Evolutionary conservation across 352 stramenopile species (phyloP).

Genomic region (Pythium brachiatum): DNA sequence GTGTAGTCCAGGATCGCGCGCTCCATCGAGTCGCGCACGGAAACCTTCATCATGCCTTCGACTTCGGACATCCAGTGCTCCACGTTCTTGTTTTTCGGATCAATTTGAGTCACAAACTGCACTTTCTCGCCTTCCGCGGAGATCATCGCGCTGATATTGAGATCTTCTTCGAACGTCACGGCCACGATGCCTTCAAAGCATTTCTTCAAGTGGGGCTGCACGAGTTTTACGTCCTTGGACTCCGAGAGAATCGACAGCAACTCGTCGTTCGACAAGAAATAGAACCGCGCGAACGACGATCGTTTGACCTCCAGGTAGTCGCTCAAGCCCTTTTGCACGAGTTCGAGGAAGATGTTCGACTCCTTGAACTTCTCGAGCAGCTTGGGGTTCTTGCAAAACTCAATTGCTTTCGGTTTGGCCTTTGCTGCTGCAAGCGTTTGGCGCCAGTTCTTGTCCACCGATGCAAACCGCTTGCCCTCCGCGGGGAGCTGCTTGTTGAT

Average conservation of each 20-base stretch:
- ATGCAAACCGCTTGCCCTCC: constrained; percentile 93
- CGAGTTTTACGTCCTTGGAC: constrained; percentile 91
- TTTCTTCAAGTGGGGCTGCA: constrained; percentile 94
- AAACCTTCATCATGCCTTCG: constrained; percentile 92
- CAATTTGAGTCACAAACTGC: constrained; percentile 72
- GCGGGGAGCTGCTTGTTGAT: constrained; percentile 96
- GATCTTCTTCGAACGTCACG: constrained; percentile 84
- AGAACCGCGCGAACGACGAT: constrained; percentile 91
- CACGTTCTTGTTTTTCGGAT: constrained; percentile 91
- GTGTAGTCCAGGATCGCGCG: constrained; percentile 88
- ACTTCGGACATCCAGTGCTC: constrained; percentile 94
- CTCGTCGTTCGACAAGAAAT: constrained; percentile 94
- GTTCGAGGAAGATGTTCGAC: constrained; percentile 93
- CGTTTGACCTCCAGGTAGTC: constrained; percentile 93
- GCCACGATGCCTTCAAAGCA: constrained; percentile 93
- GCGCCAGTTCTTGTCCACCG: constrained; percentile 95
- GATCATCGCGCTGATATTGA: constrained; percentile 92
- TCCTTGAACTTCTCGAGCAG: constrained; percentile 93
- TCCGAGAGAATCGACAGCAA: constrained; percentile 92
- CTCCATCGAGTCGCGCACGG: constrained; percentile 87
- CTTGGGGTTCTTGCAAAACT: constrained; percentile 92
- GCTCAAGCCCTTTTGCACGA: constrained; percentile 90
- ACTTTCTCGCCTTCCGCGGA: constrained; percentile 91
- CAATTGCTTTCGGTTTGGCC: constrained; percentile 84
- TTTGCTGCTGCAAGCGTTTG: constrained; percentile 87